phyloP scores from a whole-genome alignment of 306 rosid genomes.

The Prunus kanzakura region DNA sequence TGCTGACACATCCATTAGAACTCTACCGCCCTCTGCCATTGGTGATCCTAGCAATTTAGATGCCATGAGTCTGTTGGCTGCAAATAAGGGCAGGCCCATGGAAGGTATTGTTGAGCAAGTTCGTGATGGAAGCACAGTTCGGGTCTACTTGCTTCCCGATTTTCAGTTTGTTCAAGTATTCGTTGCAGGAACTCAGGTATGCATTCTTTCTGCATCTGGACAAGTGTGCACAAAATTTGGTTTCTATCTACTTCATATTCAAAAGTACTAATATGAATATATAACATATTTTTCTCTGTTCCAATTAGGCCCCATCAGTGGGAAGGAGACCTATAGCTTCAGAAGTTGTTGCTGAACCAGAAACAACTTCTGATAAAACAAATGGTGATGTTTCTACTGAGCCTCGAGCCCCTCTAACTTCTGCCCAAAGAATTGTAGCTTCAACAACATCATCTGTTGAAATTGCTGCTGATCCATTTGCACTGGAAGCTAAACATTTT shows the following conservation, averaged over 20 bases:
- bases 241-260: neutral
- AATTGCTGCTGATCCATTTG: conserved; percentile 77
- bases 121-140: conserved; percentile 90
- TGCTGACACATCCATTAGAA: conserved; percentile 69
- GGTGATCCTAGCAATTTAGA: conserved; percentile 85
- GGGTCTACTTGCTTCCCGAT: conserved; percentile 81
- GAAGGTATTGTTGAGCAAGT: conserved; percentile 87
- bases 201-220: conserved; percentile 8
- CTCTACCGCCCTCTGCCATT: conserved; percentile 81
- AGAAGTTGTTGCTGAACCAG: conserved; percentile 58
- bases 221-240: neutral
- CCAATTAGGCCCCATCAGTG: conserved; percentile 76
- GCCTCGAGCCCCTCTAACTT: conserved; percentile 73
- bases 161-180: conserved; percentile 96
- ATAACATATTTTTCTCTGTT: conserved; percentile 13
- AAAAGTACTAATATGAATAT: neutral
- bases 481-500: conserved; percentile 79
- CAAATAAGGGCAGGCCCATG: conserved; percentile 85
- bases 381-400: conserved; percentile 69
- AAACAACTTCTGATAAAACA: conserved; percentile 45
- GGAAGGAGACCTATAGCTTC: conserved; percentile 71
- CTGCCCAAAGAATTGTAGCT: conserved; percentile 92
- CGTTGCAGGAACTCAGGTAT: conserved; percentile 89
- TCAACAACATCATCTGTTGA: conserved; percentile 53
- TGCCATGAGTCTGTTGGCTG: conserved; percentile 71